Conservation (phyloP, 139 green algal species). For the Chlamydomonas sp. region DNA sequence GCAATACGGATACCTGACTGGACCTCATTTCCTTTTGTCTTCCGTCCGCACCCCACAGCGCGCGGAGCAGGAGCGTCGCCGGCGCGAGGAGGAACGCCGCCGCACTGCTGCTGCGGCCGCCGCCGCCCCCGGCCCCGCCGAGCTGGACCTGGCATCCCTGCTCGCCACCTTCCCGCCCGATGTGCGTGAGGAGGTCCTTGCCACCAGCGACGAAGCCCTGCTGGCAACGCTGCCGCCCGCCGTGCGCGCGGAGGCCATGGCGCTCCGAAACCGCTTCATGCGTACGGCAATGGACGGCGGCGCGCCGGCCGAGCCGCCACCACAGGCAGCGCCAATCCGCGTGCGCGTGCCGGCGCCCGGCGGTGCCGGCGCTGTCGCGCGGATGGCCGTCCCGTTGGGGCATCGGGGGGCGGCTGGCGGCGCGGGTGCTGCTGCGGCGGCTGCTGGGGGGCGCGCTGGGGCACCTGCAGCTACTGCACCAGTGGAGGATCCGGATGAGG, state of each 20-base stretch:
- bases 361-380: neutral
- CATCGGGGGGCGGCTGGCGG: neutral
- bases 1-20: no score
- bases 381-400: neutral
- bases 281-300: slow-evolving; percentile 16
- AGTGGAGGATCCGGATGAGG: no score
- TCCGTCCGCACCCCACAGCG: neutral
- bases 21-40: no score
- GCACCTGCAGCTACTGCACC: no score
- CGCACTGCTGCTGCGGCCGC: slow-evolving; percentile 14
- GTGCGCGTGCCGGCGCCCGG: slow-evolving; percentile 5
- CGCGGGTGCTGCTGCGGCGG: no score
- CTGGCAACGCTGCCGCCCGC: slow-evolving; percentile 82
- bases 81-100: slow-evolving; percentile 17
- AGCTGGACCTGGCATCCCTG: slow-evolving; percentile 87
- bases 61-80: slow-evolving; percentile 13
- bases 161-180: slow-evolving; percentile 90
- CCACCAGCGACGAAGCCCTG: slow-evolving; percentile 77
- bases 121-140: slow-evolving; percentile 43
- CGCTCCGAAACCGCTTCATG: slow-evolving; percentile 52
- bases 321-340: neutral
- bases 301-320: neutral
- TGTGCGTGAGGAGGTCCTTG: slow-evolving; percentile 85
- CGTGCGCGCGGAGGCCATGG: slow-evolving; percentile 83
- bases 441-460: no score